Evolutionary conservation across 345 rosid genomes (phyloP).

Genomic region (Pugionium dolabratum): DNA sequence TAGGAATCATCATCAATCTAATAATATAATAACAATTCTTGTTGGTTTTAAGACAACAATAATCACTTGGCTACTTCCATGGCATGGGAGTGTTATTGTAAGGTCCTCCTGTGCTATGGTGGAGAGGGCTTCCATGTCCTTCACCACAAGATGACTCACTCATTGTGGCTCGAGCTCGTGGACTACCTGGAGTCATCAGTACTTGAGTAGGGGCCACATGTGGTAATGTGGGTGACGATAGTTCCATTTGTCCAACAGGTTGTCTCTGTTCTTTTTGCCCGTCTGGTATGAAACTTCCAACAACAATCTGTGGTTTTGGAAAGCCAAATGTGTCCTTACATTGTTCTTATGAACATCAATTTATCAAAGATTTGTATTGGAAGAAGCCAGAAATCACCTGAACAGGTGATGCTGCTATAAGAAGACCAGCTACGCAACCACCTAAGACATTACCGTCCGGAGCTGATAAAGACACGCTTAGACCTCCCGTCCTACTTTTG

Average conservation of each 20-base stretch:
- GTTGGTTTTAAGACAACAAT: not conserved
- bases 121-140: slow-evolving; percentile 60
- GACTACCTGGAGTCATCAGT: slow-evolving; percentile 47
- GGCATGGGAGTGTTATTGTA: slow-evolving; percentile 55
- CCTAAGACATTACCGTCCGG: slow-evolving; percentile 85
- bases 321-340: not conserved
- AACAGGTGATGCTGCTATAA: slow-evolving; percentile 82
- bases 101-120: slow-evolving; percentile 52
- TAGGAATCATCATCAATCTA: slow-evolving; percentile 15
- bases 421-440: slow-evolving; percentile 89
- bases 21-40: not conserved
- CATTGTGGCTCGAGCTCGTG: slow-evolving; percentile 56
- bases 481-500: slow-evolving; percentile 60
- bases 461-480: slow-evolving; percentile 79
- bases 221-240: slow-evolving; percentile 20
- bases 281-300: slow-evolving; percentile 65
- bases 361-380: not conserved
- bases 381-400: slow-evolving; percentile 52
- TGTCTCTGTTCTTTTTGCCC: slow-evolving; percentile 51
- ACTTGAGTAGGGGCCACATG: slow-evolving; percentile 25
- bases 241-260: slow-evolving; percentile 43
- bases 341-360: not conserved
- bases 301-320: slow-evolving; percentile 51
- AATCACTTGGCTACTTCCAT: slow-evolving; percentile 51
- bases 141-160: slow-evolving; percentile 58